phyloP scores from a whole-genome alignment of 1,284 basidiomycete genomes.

The Cryptococcus sp. region DNA sequence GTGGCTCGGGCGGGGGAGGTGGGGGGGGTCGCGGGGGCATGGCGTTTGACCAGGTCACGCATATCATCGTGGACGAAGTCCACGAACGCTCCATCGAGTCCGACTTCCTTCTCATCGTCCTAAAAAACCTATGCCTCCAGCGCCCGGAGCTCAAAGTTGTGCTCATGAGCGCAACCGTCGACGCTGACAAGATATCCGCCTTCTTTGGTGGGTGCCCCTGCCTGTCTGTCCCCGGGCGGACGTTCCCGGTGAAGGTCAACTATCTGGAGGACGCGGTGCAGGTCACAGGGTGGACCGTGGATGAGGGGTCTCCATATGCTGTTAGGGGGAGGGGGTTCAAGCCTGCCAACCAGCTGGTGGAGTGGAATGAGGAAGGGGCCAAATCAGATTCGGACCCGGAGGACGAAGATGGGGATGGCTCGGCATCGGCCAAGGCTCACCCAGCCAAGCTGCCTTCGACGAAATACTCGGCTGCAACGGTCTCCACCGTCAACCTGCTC shows the following conservation, averaged over 20 bases:
- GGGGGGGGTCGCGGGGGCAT: conserved; percentile 64
- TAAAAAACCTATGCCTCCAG: conserved; percentile 79
- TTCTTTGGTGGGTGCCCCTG: conserved; percentile 91
- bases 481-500: conserved; percentile 75
- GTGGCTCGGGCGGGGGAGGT: conserved; percentile 57
- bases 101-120: conserved; percentile 92
- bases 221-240: conserved; percentile 89
- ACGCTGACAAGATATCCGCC: conserved; percentile 87
- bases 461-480: conserved; percentile 66
- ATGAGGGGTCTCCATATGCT: conserved; percentile 82
- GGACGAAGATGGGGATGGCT: conserved; percentile 53
- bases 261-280: conserved; percentile 94
- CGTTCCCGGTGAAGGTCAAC: conserved; percentile 85
- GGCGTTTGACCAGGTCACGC: conserved; percentile 88
- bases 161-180: conserved; percentile 96
- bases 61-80: conserved; percentile 50
- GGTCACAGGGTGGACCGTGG: conserved; percentile 75
- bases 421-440: conserved; percentile 14
- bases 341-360: conserved; percentile 51
- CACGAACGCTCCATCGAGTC: conserved; percentile 97
- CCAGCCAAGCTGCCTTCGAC: conserved; percentile 43
- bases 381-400: conserved; percentile 69
- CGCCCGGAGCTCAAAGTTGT: conserved; percentile 85
- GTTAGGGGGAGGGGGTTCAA: conserved; percentile 57
- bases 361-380: conserved; percentile 70